These are phyloP conservation scores for Sclerotinia borealis DNA, from an alignment of 2,329 filamentous ascomycete genomes.

Conservation along the genomic window DNA sequence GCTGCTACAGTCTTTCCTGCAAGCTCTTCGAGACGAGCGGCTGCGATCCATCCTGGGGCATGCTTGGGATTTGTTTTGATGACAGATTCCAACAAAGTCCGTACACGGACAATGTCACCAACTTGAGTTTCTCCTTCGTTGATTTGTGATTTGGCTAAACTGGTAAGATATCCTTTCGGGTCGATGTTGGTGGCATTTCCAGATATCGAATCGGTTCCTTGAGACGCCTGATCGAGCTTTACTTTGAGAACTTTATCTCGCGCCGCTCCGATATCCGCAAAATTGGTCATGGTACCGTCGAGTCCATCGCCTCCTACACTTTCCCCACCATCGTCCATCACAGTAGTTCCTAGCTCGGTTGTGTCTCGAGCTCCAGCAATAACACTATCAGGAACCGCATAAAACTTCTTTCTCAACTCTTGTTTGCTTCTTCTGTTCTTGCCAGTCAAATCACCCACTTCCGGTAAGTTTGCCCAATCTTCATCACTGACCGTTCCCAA, in stretches of 20 bases:
- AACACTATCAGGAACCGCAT: slow-evolving; percentile 94
- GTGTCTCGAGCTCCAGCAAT: slow-evolving; percentile 78
- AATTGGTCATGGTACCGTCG: slow-evolving; percentile 95
- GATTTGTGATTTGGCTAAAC: slow-evolving; percentile 73
- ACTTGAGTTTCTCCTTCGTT: slow-evolving; percentile 77
- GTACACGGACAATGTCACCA: slow-evolving; percentile 90
- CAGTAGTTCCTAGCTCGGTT: slow-evolving; percentile 76
- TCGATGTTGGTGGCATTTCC: slow-evolving; percentile 90
- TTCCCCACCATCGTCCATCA: slow-evolving; percentile 70
- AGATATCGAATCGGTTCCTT: slow-evolving; percentile 60
- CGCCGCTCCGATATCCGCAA: slow-evolving; percentile 93
- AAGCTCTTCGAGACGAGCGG: slow-evolving; percentile 84
- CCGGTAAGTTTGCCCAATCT: slow-evolving; percentile 91
- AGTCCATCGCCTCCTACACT: slow-evolving; percentile 36
- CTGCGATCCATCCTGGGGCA: slow-evolving; percentile 91
- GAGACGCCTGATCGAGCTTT: slow-evolving; percentile 83
- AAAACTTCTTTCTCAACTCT: slow-evolving; percentile 78
- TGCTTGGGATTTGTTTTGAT: slow-evolving; percentile 96
- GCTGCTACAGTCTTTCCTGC: slow-evolving; percentile 89
- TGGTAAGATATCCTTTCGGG: slow-evolving; percentile 92
- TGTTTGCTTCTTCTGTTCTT: slow-evolving; percentile 84
- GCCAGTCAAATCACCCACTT: slow-evolving; percentile 93
- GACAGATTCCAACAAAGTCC: slow-evolving; percentile 88
- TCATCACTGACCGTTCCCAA: slow-evolving; percentile 86
- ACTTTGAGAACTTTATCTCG: slow-evolving; percentile 94